phyloP scores from a whole-genome alignment of 148 eudicot genomes.

The Vaccinium darrowii region DNA sequence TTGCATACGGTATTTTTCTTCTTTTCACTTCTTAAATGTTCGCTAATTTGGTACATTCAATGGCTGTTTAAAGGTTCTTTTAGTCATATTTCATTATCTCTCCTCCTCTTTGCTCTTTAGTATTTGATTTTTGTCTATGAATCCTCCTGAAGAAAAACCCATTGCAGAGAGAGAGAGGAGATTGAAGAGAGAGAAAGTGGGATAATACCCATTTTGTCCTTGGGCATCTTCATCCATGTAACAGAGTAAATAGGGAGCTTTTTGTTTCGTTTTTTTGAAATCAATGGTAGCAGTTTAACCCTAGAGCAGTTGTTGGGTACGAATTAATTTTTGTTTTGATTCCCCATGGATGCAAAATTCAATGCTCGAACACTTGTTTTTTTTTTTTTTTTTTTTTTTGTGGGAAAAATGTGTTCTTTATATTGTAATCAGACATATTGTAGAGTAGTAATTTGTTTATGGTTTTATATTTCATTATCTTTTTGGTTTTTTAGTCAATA shows the following conservation, averaged over 20 bases:
- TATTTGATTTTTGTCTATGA: neutral
- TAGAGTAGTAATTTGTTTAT: neutral
- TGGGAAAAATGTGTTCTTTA: neutral
- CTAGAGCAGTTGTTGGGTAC: neutral
- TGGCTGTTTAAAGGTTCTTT: neutral
- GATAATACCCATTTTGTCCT: constrained; percentile 9
- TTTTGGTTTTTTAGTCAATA: too few species aligned
- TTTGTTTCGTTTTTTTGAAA: neutral
- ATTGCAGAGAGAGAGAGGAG: neutral
- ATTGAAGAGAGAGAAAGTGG: neutral
- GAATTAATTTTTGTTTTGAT: neutral
- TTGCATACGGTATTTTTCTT: neutral
- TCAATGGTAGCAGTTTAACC: neutral
- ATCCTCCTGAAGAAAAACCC: neutral
- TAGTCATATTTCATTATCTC: constrained; percentile 15
- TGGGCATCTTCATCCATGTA: neutral
- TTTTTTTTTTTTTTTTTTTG: neutral
- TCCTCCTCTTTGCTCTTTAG: neutral
- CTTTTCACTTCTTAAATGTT: neutral
- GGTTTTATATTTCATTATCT: neutral
- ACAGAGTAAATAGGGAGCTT: neutral
- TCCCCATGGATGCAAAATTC: neutral
- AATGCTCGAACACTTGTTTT: neutral
- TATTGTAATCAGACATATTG: neutral
- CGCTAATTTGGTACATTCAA: constrained; percentile 3